phyloP scores from a whole-genome alignment of 2,329 filamentous ascomycete species.

The Calonectria pseudoreteaudii region DNA sequence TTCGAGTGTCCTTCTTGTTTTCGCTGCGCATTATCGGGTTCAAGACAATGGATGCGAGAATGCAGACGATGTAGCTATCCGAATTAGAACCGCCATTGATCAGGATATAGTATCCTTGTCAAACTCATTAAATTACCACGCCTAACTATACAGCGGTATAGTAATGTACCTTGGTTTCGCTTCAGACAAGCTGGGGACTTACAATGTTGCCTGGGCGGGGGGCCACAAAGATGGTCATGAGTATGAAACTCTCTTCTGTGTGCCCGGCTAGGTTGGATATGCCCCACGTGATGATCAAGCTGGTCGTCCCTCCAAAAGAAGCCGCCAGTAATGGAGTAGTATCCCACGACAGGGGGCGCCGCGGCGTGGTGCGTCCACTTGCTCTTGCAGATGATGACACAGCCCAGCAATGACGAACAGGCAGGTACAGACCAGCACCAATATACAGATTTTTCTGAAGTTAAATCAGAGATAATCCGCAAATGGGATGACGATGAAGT shows the following conservation, averaged over 20 bases:
- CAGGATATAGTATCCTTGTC: fast-evolving
- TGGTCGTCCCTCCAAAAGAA: constrained; percentile 80
- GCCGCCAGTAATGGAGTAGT: constrained; percentile 78
- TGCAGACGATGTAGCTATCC: constrained; percentile 74
- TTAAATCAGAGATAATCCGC: constrained; percentile 73
- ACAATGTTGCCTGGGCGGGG: constrained; percentile 84
- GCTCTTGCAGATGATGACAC: constrained; percentile 79
- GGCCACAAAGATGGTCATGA: constrained; percentile 78
- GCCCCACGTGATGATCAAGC: constrained; percentile 63
- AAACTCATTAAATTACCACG: constrained; percentile 68
- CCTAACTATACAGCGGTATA: constrained; percentile 80
- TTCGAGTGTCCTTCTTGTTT: constrained; percentile 64
- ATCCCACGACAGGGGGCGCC: constrained; percentile 76
- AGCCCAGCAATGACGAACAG: constrained; percentile 82
- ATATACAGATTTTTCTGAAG: constrained; percentile 72
- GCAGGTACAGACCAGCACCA: constrained; percentile 74
- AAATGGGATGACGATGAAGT: constrained; percentile 73
- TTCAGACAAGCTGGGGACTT: constrained; percentile 77
- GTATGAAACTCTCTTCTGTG: constrained; percentile 84
- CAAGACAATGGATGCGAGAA: constrained; percentile 65
- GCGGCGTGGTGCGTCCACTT: constrained; percentile 73
- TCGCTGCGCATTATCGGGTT: constrained; percentile 70
- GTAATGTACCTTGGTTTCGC: constrained; percentile 72
- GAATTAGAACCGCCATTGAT: constrained; percentile 15
- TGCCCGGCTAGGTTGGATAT: constrained; percentile 79